Base-by-base conservation (phyloP, 345 rosid genomes). In the Abelmoschus esculentus region DNA sequence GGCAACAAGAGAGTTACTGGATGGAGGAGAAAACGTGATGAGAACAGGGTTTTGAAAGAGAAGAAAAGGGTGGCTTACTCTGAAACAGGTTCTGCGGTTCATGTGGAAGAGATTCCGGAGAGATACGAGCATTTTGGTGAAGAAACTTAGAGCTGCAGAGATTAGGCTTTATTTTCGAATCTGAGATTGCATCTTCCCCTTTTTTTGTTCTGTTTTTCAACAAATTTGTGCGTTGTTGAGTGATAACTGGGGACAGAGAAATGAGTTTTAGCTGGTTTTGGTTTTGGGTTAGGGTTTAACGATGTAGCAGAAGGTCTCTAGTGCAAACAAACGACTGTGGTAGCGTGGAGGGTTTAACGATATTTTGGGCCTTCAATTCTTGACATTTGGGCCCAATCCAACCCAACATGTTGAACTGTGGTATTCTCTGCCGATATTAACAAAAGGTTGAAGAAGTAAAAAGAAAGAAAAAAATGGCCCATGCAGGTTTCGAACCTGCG, bases 401-500 rank as follows among this genome's bases (percentile, higher is more conserved):
- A 42, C 34, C 68, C 67, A 19, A 54, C 2, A 0, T 54, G 12
- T 19, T 52, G 10, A 29, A 22, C 26, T 22, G 26, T 22, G 26
- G 26, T 22, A 22, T 22, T 22, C 26, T 22, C 26, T 22, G 26
- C 1, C 26, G 26, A 22, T 22, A 22, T 0, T 22, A 22, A 22
- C 26, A 22, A 22, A 22, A 22, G 1, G n/a, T n/a, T n/a, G n/a
- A 22, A 1, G 26, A 22, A 22, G 26, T 22, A 22, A 22, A 22
- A 22, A 36, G 40, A 36, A 6, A 34, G 4, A 5, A 5, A 0
- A 34, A 7, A n/a, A 1, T 84, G 90, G 89, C 89, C 86, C 79
- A 87, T 89, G 80, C 96, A 85, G 87, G 86, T 77, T 54, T 87
- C 86, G 85, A 84, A 85, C 91, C 84, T 82, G 82, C 84, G 87